Evolutionary conservation across 768 basidiomycete species (phyloP), one percentile per base, ranked within the genome.

Genomic region (Tulasnella sp.): DNA sequence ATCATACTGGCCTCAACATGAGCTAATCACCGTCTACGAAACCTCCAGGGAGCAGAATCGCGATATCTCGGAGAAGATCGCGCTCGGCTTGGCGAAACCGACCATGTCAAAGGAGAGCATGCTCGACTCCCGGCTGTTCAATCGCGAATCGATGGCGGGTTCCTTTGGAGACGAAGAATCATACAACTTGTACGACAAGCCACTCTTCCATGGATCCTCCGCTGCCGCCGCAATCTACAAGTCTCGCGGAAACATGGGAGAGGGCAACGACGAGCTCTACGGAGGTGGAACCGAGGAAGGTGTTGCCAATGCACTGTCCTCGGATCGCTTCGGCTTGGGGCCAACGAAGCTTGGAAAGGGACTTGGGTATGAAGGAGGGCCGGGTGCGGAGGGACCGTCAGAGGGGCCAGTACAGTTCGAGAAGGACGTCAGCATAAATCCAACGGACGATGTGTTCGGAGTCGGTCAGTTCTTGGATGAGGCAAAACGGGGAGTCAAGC

Each of bases 141-240:
- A 99, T 87, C 94, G 97, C 85, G 98, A 99, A 85, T 92, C 94
- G 11, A 88, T 97, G 72, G 89, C 92, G 0, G 89, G 88, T 64
- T 90, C 89, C 78, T 98, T 99, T 86, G 98, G 91, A 44, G 94
- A 95, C 83, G 96, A 97, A 46, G 98, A 99, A 77, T 89, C 91
- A n/a, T 99, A 99, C 87, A 94, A 92, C 83, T 87, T 99, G 40
- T 99, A 98, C 87, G 98, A 99, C 85, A 91, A 92, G 75, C 96
- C 97, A 3, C 88, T 99, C 75, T 99, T 99, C 91, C 94, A 96
- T 83, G 97, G 98, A 1, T 97, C 97, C 2, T 92, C 93, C 5
- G 97, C 97, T 24, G 96, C 95, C 0, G 96, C 97, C n/a, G 98
- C 98, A n/a, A 99, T 99, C 83, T 99, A 99, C 89, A 97, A 97